Conservation (phyloP, 129 eudicot species). For the Chrysanthemum makinoi region DNA sequence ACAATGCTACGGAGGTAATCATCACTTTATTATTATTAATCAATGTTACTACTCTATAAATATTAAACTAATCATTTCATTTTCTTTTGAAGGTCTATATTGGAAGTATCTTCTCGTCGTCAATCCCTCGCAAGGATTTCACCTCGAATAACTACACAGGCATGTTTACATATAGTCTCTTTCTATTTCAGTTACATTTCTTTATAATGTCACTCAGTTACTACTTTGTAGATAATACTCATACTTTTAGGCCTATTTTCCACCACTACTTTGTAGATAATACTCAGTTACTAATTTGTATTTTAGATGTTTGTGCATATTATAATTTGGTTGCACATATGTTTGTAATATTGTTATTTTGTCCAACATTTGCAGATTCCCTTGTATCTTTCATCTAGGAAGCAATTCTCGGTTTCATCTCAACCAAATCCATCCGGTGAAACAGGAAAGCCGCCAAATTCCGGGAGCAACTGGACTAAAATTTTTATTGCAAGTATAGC, state of each 20-base stretch:
- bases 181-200: background rate
- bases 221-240: background rate
- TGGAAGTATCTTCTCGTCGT: conserved; percentile 50
- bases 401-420: conserved; percentile 64
- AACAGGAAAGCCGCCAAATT: conserved; percentile 42
- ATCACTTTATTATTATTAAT: too few species aligned
- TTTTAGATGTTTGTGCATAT: background rate
- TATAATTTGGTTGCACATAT: background rate
- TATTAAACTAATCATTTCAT: too few species aligned
- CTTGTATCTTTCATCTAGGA: conserved; percentile 66
- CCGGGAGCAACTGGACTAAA: conserved; percentile 43
- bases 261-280: background rate
- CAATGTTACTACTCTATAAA: too few species aligned
- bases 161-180: conserved; percentile 8
- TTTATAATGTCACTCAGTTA: background rate
- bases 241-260: background rate
- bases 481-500: conserved; percentile 61
- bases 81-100: conserved; percentile 44
- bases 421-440: conserved; percentile 44
- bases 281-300: background rate
- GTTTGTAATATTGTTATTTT: conserved; percentile 8
- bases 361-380: conserved; percentile 51
- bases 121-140: conserved; percentile 33
- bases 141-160: conserved; percentile 53
- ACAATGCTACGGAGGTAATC: too few species aligned